These are phyloP conservation scores for Plasmodium blacklocki DNA, from an alignment of 169 alveolate species.

Conservation along the genomic window DNA sequence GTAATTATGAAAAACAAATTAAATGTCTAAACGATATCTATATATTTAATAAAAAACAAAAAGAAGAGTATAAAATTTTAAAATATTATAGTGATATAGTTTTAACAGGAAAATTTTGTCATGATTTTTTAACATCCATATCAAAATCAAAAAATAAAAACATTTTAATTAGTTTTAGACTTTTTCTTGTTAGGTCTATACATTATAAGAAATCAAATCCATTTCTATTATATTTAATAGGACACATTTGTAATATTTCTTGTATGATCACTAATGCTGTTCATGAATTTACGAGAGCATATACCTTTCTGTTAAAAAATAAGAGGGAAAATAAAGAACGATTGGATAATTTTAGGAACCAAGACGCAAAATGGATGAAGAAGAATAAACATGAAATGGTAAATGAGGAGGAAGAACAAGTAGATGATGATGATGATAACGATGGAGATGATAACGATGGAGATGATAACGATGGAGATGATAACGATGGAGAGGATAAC, in stretches of 20 bases:
- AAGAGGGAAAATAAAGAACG: conserved; percentile 9
- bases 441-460: neutral
- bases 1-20: conserved; percentile 47
- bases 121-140: conserved; percentile 39
- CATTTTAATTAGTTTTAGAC: conserved; percentile 41
- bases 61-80: conserved; percentile 50
- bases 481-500: neutral
- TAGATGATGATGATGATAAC: neutral
- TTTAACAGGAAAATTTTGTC: conserved; percentile 56
- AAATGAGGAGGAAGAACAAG: neutral
- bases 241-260: conserved; percentile 51
- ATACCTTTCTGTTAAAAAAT: conserved; percentile 34
- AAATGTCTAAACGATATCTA: conserved; percentile 32
- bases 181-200: conserved; percentile 52
- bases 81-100: conserved; percentile 60
- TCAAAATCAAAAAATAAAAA: conserved; percentile 57
- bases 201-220: conserved; percentile 57
- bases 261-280: conserved; percentile 44
- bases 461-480: conserved; percentile 8
- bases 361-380: neutral
- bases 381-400: neutral
- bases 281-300: conserved; percentile 67
- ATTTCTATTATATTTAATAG: conserved; percentile 40
- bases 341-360: neutral
- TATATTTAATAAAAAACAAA: conserved; percentile 56